phyloP scores from a whole-genome alignment of 1,139 yeast genomes.

The Scheffersomyces parashehatae region DNA sequence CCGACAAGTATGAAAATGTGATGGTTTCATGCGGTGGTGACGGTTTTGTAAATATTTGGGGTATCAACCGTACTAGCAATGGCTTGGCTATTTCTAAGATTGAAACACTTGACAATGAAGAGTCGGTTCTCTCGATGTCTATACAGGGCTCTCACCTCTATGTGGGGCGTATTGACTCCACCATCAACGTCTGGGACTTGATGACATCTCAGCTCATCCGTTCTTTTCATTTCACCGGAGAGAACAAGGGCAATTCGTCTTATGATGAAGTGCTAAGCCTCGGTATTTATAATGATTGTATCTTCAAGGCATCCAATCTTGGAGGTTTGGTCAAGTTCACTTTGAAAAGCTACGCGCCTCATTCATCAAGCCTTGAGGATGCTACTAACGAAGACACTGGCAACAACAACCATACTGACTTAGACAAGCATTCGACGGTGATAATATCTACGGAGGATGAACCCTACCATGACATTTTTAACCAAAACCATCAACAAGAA shows the following conservation, averaged over 20 bases:
- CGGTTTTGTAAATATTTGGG: slow-evolving; percentile 82
- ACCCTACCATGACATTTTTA: slow-evolving; percentile 12
- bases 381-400: slow-evolving; percentile 7
- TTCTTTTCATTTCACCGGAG: slow-evolving; percentile 45
- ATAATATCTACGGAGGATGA: slow-evolving; percentile 19
- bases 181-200: slow-evolving; percentile 79
- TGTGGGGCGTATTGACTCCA: slow-evolving; percentile 76
- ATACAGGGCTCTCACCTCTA: slow-evolving; percentile 66
- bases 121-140: slow-evolving; percentile 68
- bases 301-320: slow-evolving; percentile 55
- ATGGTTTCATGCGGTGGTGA: slow-evolving; percentile 80
- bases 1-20: slow-evolving; percentile 16
- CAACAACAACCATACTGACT: slow-evolving; percentile 8
- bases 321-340: slow-evolving; percentile 58
- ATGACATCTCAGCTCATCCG: slow-evolving; percentile 73
- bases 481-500: slow-evolving; percentile 11
- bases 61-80: slow-evolving; percentile 15
- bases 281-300: slow-evolving; percentile 51
- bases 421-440: slow-evolving; percentile 10
- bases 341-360: slow-evolving; percentile 28
- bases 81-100: slow-evolving; percentile 20
- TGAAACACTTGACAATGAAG: slow-evolving; percentile 61
- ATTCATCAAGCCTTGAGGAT: neutral
- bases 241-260: slow-evolving; percentile 3
- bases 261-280: slow-evolving; percentile 37